These are phyloP conservation scores for Chlorella sorokiniana DNA, from an alignment of 139 green algal species.

Conservation along the genomic window DNA sequence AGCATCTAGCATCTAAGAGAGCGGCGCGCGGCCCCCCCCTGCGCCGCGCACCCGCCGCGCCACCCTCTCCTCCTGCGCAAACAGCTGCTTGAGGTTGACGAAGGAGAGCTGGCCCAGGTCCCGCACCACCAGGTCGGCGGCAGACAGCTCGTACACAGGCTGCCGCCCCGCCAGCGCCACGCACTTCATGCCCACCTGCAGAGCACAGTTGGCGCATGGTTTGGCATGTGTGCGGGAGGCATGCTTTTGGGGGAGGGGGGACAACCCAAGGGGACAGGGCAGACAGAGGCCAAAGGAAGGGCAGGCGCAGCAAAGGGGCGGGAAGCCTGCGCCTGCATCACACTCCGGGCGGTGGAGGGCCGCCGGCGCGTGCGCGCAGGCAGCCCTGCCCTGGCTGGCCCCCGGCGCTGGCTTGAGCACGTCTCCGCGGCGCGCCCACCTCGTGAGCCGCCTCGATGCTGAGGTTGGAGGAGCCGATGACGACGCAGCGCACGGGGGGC, in stretches of 20 bases:
- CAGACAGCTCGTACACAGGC: slow-evolving; percentile 87
- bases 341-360: too few species aligned
- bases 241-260: background rate
- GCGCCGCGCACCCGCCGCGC: slow-evolving; percentile 3
- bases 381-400: background rate
- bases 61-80: slow-evolving; percentile 71
- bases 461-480: slow-evolving; percentile 85
- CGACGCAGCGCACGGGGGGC: slow-evolving; percentile 90
- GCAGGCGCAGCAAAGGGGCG: too few species aligned
- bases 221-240: background rate
- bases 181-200: slow-evolving; percentile 77
- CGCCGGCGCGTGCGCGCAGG: too few species aligned
- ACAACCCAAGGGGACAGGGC: too few species aligned
- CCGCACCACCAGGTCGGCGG: slow-evolving; percentile 89
- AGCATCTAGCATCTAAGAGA: background rate
- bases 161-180: slow-evolving; percentile 78
- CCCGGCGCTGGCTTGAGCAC: too few species aligned
- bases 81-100: slow-evolving; percentile 94
- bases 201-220: background rate
- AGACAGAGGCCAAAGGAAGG: too few species aligned
- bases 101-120: slow-evolving; percentile 81
- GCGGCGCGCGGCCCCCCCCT: background rate
- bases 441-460: slow-evolving; percentile 91
- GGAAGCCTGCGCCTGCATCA: too few species aligned
- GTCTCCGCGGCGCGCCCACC: background rate